Conservation (phyloP, 2,329 filamentous ascomycete species). For the Hymenoscyphus albidus region DNA sequence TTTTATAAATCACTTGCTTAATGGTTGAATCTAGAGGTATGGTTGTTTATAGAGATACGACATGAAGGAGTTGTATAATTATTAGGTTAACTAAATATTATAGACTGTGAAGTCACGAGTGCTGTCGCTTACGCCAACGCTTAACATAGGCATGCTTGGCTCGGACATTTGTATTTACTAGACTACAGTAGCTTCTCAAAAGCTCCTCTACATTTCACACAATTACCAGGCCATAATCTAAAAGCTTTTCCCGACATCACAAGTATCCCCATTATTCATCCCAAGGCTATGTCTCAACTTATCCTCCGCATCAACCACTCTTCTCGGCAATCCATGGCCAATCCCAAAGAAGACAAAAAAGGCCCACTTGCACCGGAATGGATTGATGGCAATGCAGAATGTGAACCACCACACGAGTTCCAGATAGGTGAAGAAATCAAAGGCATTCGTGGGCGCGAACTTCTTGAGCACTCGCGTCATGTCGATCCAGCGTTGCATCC, state of each 20-base stretch:
- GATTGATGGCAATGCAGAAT: slow-evolving; percentile 75
- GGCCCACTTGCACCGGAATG: slow-evolving; percentile 89
- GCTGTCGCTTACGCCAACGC: too few species aligned
- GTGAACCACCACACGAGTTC: slow-evolving; percentile 83
- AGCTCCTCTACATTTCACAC: too few species aligned
- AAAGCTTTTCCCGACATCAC: slow-evolving; percentile 29
- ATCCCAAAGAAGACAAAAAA: slow-evolving; percentile 77
- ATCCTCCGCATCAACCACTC: slow-evolving; percentile 64
- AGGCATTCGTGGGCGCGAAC: slow-evolving; percentile 67
- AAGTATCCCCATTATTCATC: slow-evolving; percentile 32
- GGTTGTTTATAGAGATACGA: too few species aligned
- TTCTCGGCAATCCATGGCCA: slow-evolving; percentile 61
- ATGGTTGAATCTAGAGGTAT: too few species aligned
- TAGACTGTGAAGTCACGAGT: too few species aligned
- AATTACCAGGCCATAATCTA: neutral
- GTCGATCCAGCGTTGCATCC: slow-evolving; percentile 85
- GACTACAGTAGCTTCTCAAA: too few species aligned
- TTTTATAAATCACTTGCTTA: too few species aligned
- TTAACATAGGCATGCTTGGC: too few species aligned
- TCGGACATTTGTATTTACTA: too few species aligned
- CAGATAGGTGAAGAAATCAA: slow-evolving; percentile 86
- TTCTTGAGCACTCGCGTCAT: slow-evolving; percentile 71
- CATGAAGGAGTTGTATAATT: too few species aligned
- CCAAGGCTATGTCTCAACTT: slow-evolving; percentile 52
- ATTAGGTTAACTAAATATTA: too few species aligned